Evolutionary conservation across 495 filamentous ascomycete genomes (phyloP).

Genomic region (Neurospora tetrasperma): DNA sequence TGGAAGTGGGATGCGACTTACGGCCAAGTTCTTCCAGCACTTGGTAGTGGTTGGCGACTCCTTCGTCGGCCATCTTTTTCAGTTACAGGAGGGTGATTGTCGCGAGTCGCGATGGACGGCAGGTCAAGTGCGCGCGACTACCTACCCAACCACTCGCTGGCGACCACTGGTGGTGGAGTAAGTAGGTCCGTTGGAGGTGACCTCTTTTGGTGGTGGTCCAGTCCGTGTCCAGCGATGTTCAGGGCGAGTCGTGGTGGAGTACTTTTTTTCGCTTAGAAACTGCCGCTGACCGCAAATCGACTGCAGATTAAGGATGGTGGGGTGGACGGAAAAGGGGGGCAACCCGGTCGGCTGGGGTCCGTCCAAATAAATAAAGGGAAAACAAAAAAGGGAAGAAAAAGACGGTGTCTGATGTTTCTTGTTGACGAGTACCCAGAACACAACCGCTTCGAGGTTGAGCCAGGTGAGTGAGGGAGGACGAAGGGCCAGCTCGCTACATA

Average conservation of each 20-base stretch:
- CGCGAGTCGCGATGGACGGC: not conserved
- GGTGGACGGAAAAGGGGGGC: not conserved
- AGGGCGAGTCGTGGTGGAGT: not conserved
- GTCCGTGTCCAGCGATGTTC: not conserved
- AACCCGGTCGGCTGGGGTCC: not conserved
- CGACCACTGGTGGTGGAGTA: not conserved
- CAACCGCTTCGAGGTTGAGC: not conserved
- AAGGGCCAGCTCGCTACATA: not conserved
- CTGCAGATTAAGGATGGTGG: not conserved
- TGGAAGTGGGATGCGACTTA: constrained; percentile 36
- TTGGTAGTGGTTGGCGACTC: constrained; percentile 74
- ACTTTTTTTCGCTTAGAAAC: not conserved
- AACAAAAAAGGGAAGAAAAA: not conserved
- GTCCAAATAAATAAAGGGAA: not conserved
- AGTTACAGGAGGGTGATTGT: not conserved
- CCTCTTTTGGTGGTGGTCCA: not conserved
- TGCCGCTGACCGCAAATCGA: constrained; percentile 1
- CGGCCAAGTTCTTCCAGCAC: constrained; percentile 88
- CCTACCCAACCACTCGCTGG: not conserved
- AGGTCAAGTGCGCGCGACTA: constrained; percentile 1
- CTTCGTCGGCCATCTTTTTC: constrained; percentile 44
- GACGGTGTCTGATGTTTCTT: not conserved
- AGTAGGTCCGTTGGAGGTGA: not conserved
- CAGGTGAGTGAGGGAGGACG: not conserved
- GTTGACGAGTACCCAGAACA: not conserved